Percentiles rank a stretch among this genome's conserved stretches.
Evolutionary conservation across 805 yeast species (phyloP).

Genomic region (Saccharomyces eubayanus): DNA sequence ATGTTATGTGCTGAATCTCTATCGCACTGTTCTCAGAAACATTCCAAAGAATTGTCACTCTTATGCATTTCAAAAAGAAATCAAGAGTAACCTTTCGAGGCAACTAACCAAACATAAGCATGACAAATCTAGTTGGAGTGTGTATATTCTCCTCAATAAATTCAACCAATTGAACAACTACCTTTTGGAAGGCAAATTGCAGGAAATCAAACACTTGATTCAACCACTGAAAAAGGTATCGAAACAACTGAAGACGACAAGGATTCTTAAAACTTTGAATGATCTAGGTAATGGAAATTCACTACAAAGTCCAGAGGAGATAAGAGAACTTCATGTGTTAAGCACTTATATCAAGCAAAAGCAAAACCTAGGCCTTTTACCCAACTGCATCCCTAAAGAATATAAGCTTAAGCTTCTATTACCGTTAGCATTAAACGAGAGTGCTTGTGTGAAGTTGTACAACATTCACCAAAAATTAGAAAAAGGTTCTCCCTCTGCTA

Average conservation of each 20-base stretch:
- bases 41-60: slow-evolving; percentile 11
- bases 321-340: slow-evolving; percentile 11
- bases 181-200: slow-evolving; percentile 3
- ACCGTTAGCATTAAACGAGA: slow-evolving; percentile 25
- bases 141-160: slow-evolving; percentile 9
- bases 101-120: slow-evolving; percentile 11
- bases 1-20: slow-evolving; percentile 23
- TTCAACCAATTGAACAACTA: slow-evolving; percentile 10
- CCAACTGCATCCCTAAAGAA: slow-evolving; percentile 10
- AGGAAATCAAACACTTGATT: neutral
- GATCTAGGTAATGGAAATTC: neutral
- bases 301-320: slow-evolving; percentile 5
- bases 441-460: slow-evolving; percentile 11
- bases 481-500: slow-evolving; percentile 22
- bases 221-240: neutral
- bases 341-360: slow-evolving; percentile 12
- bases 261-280: neutral
- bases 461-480: slow-evolving; percentile 14
- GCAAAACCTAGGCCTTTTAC: slow-evolving; percentile 10
- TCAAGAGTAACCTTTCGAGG: slow-evolving; percentile 6
- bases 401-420: slow-evolving; percentile 14
- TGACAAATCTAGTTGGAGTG: slow-evolving; percentile 25
- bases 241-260: neutral
- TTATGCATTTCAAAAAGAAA: slow-evolving; percentile 7
- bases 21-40: slow-evolving; percentile 27